Evolutionary conservation across 1,284 basidiomycete species (phyloP).

Genomic region (Rhodotorula sp.): DNA sequence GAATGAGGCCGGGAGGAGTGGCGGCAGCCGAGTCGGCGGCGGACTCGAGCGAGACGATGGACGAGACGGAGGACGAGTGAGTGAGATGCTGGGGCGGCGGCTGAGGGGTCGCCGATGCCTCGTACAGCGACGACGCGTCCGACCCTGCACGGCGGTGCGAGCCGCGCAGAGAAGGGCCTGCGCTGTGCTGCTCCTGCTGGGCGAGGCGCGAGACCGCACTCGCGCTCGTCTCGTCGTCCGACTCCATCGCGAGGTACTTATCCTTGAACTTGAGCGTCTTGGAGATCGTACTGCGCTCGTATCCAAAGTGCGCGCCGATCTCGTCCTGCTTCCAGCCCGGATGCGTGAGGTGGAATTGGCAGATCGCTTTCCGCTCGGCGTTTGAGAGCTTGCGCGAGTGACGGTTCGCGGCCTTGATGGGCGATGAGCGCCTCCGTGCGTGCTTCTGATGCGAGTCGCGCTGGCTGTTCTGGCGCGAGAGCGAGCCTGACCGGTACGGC

Average conservation of each 20-base stretch:
- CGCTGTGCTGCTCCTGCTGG: neutral
- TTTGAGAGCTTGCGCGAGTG: conserved; percentile 60
- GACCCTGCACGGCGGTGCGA: neutral
- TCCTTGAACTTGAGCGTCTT: conserved; percentile 83
- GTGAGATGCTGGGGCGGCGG: neutral
- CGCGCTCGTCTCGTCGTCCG: conserved; percentile 20
- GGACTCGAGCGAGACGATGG: conserved; percentile 59
- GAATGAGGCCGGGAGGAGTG: neutral
- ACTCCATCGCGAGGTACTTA: conserved; percentile 64
- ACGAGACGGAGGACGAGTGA: conserved; percentile 45
- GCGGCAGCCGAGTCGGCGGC: neutral
- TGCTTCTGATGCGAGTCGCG: conserved; percentile 18
- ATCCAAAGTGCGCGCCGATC: conserved; percentile 69
- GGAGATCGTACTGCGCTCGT: conserved; percentile 88
- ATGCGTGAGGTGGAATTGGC: conserved; percentile 61
- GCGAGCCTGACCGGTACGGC: conserved; percentile 16
- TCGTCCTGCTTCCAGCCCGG: conserved; percentile 63
- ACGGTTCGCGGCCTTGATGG: conserved; percentile 22
- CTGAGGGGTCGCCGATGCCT: neutral
- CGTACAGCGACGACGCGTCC: neutral
- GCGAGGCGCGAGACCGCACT: neutral
- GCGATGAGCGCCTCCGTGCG: conserved; percentile 21
- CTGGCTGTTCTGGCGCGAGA: conserved; percentile 18
- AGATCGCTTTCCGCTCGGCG: conserved; percentile 72
- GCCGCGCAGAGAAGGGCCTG: neutral